Evolutionary conservation across 139 green algal genomes (phyloP).

Genomic region (Picochlorum sp.): DNA sequence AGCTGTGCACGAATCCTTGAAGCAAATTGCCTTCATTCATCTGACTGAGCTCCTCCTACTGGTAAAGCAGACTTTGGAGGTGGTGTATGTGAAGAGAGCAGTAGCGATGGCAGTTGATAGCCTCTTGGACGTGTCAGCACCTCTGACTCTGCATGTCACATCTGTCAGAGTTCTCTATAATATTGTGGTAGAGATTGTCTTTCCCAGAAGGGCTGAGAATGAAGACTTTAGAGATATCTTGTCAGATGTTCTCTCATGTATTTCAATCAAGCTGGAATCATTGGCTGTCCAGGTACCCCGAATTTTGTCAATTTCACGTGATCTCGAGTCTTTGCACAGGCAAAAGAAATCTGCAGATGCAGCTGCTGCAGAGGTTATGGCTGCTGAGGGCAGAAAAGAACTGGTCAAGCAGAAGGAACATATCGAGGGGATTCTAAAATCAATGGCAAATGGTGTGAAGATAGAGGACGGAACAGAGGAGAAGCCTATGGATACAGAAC

Average conservation of each 20-base stretch:
- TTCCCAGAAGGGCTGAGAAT: constrained; percentile 20
- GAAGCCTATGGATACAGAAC: constrained; percentile 19
- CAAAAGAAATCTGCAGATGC: constrained; percentile 9
- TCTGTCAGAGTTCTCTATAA: constrained; percentile 80
- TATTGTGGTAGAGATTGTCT: constrained; percentile 71
- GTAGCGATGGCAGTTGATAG: constrained; percentile 67
- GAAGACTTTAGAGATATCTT: constrained; percentile 49
- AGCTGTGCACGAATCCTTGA: constrained; percentile 55
- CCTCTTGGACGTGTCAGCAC: constrained; percentile 51
- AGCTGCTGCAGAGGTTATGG: constrained; percentile 9
- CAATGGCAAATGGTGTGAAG: not conserved
- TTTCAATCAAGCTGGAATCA: constrained; percentile 65
- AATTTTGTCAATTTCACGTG: constrained; percentile 5
- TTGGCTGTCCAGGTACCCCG: constrained; percentile 31
- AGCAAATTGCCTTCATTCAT: constrained; percentile 60
- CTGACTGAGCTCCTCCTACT: constrained; percentile 77
- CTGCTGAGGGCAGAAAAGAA: not conserved
- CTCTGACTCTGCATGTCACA: constrained; percentile 59
- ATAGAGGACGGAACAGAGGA: not conserved
- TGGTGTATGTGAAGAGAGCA: constrained; percentile 49
- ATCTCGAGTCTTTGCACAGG: constrained; percentile 18
- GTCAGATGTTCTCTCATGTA: constrained; percentile 67
- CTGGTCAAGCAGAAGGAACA: constrained; percentile 15
- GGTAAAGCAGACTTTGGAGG: constrained; percentile 48
- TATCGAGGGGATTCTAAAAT: not conserved